A percentile compares a stretch with the other conserved stretches of the same genome.
Evolutionary conservation across 208 protist genomes (phyloP).

Genomic region (Acanthamoeba royreba): DNA sequence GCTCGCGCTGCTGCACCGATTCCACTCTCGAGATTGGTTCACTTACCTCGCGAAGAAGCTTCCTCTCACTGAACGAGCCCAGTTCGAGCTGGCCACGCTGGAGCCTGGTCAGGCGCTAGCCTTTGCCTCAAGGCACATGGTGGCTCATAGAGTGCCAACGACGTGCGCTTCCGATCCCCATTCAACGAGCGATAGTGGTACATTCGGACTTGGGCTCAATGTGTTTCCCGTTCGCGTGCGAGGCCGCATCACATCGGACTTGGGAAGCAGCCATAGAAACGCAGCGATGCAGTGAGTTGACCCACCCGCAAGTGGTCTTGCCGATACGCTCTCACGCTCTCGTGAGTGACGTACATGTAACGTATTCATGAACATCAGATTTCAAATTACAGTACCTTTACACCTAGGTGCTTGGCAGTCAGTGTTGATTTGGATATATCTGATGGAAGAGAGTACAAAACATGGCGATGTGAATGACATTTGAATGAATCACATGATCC

Average conservation of each 20-base stretch:
- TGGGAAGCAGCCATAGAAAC: not conserved
- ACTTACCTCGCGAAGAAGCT: conserved; percentile 46
- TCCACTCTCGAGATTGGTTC: conserved; percentile 55
- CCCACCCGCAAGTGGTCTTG: too few species aligned
- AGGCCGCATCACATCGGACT: not conserved
- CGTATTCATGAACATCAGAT: too few species aligned
- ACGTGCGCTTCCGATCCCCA: not conserved
- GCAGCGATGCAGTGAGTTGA: too few species aligned
- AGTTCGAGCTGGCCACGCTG: not conserved
- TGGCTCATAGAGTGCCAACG: too few species aligned
- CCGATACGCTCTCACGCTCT: too few species aligned
- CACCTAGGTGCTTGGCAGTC: too few species aligned
- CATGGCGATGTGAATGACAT: too few species aligned
- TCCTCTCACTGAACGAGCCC: not conserved
- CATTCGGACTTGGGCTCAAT: not conserved
- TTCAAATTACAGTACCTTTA: too few species aligned
- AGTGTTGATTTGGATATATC: too few species aligned
- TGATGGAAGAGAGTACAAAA: too few species aligned
- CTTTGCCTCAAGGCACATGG: not conserved
- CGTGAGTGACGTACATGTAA: too few species aligned
- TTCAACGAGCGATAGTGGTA: not conserved
- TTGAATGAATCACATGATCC: too few species aligned
- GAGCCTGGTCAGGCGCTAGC: not conserved
- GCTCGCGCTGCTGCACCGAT: conserved; percentile 43
- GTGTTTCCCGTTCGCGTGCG: not conserved